phyloP scores from a whole-genome alignment of 306 rosid genomes.

The Senna siamea region DNA sequence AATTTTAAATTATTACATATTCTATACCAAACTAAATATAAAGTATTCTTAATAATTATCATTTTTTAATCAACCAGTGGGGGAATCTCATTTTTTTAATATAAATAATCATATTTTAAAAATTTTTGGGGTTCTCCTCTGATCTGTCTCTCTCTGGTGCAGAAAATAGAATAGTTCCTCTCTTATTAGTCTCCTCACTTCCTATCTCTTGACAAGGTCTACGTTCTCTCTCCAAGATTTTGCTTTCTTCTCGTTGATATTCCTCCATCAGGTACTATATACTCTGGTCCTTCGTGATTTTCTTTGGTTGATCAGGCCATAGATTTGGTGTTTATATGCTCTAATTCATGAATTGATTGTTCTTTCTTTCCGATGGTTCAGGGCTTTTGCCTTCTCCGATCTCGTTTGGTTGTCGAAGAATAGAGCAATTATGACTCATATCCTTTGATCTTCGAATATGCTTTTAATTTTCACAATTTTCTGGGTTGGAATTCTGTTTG shows the following conservation, averaged over 20 bases:
- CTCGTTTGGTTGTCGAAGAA: slow-evolving; percentile 44
- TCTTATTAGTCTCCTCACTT: neutral
- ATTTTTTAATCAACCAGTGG: no score
- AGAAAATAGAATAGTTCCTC: neutral
- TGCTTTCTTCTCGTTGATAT: neutral
- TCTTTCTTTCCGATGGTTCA: slow-evolving; percentile 17
- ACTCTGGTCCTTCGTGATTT: neutral
- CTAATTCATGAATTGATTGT: neutral
- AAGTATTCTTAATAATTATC: no score
- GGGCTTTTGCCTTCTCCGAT: slow-evolving; percentile 45
- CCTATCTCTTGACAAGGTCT: neutral
- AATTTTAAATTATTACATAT: no score
- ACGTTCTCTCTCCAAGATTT: neutral
- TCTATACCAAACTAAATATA: no score
- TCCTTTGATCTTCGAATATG: slow-evolving; percentile 48
- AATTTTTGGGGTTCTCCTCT: no score
- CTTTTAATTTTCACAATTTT: slow-evolving; percentile 13
- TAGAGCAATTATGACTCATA: slow-evolving; percentile 64
- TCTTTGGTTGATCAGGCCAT: neutral
- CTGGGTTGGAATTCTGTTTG: slow-evolving; percentile 35
- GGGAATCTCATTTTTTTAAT: no score
- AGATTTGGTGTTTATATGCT: neutral
- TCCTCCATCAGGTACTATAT: slow-evolving; percentile 26
- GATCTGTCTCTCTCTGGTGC: no score
- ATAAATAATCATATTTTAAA: no score